Base-by-base conservation (phyloP, 192 early-diverging fungal species). In the Phlyctochytrium arcticum region DNA sequence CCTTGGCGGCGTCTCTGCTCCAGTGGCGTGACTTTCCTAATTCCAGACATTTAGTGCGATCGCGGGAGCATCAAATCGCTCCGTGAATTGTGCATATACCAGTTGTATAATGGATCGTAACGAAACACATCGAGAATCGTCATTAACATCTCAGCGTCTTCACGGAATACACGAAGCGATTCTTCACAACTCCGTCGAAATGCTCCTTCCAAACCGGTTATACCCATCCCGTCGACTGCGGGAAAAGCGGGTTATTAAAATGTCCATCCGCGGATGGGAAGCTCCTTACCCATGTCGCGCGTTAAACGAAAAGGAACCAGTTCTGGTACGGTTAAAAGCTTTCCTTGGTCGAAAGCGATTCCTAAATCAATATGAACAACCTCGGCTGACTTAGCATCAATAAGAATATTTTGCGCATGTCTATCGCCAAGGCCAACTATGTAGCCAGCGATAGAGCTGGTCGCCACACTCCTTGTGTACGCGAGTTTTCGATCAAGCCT, bases 361-460 rank as follows among this genome's bases (percentile, higher is more conserved):
- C 94, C 95, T 39, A 96, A 84, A 69, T 98, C 96, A 37, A 98
- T 98, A 70, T 98, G 96, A 34, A 98, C 85, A 10, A 96, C 59
- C 51, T 95, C 93, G 3, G 89, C 96, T 1, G 89, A 85, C 3
- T 67, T 68, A 47, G 78, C 76, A 62, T 98, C 92, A 5, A 98
- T 76, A 56, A 98, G 61, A 24, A 96, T 94, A 70, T 98, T 98
- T 63, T 94, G 90, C 53, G 91, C 67, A 67, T 98, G 96, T 0
- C 96, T 82, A 73, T 98, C 96, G 23, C 95, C 95, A 5, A 96
- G 72, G 6, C 95, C 93, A 54, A 98, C 88, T 15, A 92, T 85
- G 72, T 89, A 94, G 0, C 93, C 93, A 36, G 88, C 85, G 36
- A 97, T 87, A 1, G 92, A 94, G 63, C 86, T 88, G 0, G 88